Percentiles rank a stretch among this genome's conserved stretches.
phyloP scores from a whole-genome alignment of 768 basidiomycete species.

The Sporobolomyces roseus region DNA sequence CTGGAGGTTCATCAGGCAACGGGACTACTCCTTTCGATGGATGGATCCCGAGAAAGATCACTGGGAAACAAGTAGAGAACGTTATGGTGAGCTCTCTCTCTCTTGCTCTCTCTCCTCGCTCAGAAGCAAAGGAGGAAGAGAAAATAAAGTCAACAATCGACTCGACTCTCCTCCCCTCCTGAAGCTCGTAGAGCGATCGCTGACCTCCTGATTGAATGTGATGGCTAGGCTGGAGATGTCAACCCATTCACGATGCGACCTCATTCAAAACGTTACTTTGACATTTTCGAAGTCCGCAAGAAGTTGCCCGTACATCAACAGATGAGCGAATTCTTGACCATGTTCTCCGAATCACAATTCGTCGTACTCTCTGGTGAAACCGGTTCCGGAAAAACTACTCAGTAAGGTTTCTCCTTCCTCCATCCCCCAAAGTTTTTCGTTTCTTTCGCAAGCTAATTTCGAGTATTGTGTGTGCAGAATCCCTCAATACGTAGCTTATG shows the following conservation, averaged over 20 bases:
- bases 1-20: constrained; percentile 10
- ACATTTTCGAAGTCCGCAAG: constrained; percentile 77
- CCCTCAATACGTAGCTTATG: constrained; percentile 91
- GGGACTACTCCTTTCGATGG: constrained; percentile 62
- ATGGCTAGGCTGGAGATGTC: constrained; percentile 64
- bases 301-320: constrained; percentile 86
- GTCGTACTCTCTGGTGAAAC: constrained; percentile 89
- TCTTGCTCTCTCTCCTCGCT: constrained; percentile 28
- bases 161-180: not conserved
- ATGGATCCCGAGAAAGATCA: constrained; percentile 67
- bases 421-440: not conserved
- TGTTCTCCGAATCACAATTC: constrained; percentile 67
- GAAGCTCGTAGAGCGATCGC: not conserved
- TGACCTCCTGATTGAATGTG: not conserved
- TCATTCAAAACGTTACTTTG: constrained; percentile 72
- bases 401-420: constrained; percentile 57
- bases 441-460: not conserved
- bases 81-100: constrained; percentile 62
- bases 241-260: constrained; percentile 86
- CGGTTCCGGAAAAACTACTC: constrained; percentile 91
- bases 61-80: constrained; percentile 61
- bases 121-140: not conserved
- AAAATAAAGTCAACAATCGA: not conserved
- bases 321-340: constrained; percentile 86
- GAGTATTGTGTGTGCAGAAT: constrained; percentile 58